Conservation (phyloP, 225 moss, liverwort and hornwort genomes). For the Pleurozium schreberi region DNA sequence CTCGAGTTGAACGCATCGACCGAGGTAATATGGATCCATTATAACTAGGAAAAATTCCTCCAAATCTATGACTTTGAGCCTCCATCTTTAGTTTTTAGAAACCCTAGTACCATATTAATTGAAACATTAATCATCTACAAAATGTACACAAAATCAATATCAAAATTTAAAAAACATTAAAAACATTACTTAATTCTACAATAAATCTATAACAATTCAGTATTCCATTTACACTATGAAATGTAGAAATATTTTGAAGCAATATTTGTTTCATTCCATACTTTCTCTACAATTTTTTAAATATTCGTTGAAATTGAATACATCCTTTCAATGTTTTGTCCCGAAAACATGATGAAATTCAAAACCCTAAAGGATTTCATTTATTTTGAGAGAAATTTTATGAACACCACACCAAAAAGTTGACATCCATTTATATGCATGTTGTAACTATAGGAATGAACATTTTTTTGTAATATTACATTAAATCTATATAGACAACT, state of each 20-base stretch:
- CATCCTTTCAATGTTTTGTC: too few species aligned
- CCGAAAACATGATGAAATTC: background rate
- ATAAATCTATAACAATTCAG: background rate
- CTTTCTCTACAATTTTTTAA: accelerated
- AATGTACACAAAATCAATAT: background rate
- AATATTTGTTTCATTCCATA: too few species aligned
- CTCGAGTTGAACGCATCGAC: constrained; percentile 18
- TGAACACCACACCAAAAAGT: background rate
- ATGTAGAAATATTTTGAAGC: background rate
- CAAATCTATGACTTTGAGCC: constrained; percentile 17
- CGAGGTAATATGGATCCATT: constrained; percentile 10
- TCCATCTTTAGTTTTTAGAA: constrained; percentile 7
- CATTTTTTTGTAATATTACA: background rate
- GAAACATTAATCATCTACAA: background rate
- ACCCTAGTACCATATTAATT: background rate
- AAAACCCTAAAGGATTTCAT: background rate
- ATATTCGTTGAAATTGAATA: background rate
- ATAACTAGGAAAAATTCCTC: background rate
- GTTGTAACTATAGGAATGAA: background rate
- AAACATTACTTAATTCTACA: background rate
- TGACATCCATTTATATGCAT: background rate
- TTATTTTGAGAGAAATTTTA: background rate
- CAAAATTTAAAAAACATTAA: background rate
- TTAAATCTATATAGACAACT: too few species aligned
- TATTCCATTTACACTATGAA: background rate